Conservation (phyloP, 1,139 yeast genomes). For the Debaryomycetaceae sp. region DNA sequence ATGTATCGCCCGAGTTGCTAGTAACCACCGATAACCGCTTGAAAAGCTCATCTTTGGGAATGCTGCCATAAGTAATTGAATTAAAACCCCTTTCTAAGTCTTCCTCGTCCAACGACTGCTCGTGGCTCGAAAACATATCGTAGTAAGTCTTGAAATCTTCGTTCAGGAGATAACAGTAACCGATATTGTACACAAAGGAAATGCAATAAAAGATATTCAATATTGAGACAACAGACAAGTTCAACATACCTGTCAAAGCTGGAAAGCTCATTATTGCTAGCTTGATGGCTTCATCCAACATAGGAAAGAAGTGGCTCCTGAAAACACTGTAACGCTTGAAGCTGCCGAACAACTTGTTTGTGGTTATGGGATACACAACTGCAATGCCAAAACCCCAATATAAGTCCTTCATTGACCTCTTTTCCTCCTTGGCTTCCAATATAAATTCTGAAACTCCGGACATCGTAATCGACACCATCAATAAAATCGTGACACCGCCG, state of each 20-base stretch:
- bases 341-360: background rate
- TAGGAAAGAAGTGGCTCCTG: background rate
- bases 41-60: background rate
- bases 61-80: background rate
- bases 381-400: too few species aligned
- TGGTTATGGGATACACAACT: too few species aligned
- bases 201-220: too few species aligned
- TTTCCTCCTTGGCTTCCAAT: too few species aligned
- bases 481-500: too few species aligned
- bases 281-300: background rate
- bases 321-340: background rate
- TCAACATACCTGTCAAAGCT: background rate
- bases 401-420: too few species aligned
- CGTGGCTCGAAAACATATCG: background rate
- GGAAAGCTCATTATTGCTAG: background rate
- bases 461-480: too few species aligned
- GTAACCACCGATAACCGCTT: slow-evolving; percentile 10
- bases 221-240: background rate
- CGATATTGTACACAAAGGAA: background rate
- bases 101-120: background rate
- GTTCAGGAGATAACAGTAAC: background rate
- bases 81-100: background rate
- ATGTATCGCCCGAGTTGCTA: slow-evolving; percentile 9
- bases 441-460: too few species aligned
- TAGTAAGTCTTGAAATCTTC: background rate